These are phyloP conservation scores for Exserohilum turcica DNA, from an alignment of 2,329 filamentous ascomycete genomes.

Conservation along the genomic window DNA sequence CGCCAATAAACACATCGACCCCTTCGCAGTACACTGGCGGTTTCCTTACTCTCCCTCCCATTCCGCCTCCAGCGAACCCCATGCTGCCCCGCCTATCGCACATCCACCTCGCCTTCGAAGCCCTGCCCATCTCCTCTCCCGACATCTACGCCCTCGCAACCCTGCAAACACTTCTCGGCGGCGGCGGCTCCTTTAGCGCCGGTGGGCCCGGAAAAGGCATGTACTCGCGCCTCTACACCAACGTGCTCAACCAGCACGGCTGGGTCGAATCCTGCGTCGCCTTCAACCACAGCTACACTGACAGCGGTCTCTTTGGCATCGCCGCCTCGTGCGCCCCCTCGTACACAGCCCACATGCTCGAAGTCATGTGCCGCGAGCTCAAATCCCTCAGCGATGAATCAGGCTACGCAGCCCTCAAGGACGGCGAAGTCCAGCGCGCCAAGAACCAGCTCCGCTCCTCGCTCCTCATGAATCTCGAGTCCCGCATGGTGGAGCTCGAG, in stretches of 20 bases:
- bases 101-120: constrained; percentile 95
- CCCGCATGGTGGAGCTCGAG: constrained; percentile 95
- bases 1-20: constrained; percentile 61
- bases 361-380: constrained; percentile 93
- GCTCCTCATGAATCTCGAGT: constrained; percentile 96
- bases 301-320: constrained; percentile 94
- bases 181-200: constrained; percentile 94
- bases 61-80: constrained; percentile 78
- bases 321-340: constrained; percentile 81
- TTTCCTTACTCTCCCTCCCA: constrained; percentile 81
- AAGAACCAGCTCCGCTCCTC: constrained; percentile 95
- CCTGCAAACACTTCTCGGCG: constrained; percentile 91
- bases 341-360: constrained; percentile 81
- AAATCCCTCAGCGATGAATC: constrained; percentile 75
- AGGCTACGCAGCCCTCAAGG: constrained; percentile 73
- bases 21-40: constrained; percentile 90
- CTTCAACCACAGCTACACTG: constrained; percentile 97
- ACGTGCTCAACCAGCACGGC: constrained; percentile 94
- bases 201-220: constrained; percentile 98
- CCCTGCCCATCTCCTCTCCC: constrained; percentile 83
- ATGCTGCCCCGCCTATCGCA: constrained; percentile 82
- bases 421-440: constrained; percentile 82
- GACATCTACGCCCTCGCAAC: constrained; percentile 97
- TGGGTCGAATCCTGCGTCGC: constrained; percentile 97
- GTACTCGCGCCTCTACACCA: constrained; percentile 97